Evolutionary conservation across 225 moss, liverwort and hornwort genomes (phyloP).

Genomic region (Straminergon stramineum): DNA sequence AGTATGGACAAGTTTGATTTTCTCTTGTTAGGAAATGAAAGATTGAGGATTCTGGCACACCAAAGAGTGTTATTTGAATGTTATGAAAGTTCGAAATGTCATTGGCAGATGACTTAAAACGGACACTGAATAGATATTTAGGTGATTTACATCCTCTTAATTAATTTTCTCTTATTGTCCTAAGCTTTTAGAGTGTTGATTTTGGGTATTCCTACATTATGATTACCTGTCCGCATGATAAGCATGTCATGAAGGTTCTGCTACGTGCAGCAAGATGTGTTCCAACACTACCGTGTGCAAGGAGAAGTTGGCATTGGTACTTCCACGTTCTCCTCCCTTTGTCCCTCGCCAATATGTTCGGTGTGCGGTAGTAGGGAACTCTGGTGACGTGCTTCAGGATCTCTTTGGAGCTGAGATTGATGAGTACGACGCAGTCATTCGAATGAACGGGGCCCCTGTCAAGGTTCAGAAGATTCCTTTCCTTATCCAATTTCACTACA

Average conservation of each 20-base stretch:
- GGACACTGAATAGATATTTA: not conserved
- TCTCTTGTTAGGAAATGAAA: not conserved
- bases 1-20: not conserved
- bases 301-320: conserved; percentile 43
- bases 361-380: conserved; percentile 61
- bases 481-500: not conserved
- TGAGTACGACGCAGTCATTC: conserved; percentile 29
- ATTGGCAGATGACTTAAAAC: not conserved
- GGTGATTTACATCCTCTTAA: not conserved
- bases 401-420: conserved; percentile 55
- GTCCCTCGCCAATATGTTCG: conserved; percentile 16
- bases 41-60: not conserved
- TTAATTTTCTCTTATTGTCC: not conserved
- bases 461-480: conserved; percentile 2
- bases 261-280: conserved; percentile 34
- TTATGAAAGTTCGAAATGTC: not conserved
- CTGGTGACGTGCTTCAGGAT: conserved; percentile 40
- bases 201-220: not conserved
- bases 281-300: conserved; percentile 24
- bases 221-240: not conserved
- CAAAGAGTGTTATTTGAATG: not conserved
- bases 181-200: not conserved
- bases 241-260: not conserved
- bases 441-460: conserved; percentile 51
- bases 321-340: conserved; percentile 34